Base-by-base conservation (phyloP, 352 stramenopile species). In the Phytophthora ohioensis region DNA sequence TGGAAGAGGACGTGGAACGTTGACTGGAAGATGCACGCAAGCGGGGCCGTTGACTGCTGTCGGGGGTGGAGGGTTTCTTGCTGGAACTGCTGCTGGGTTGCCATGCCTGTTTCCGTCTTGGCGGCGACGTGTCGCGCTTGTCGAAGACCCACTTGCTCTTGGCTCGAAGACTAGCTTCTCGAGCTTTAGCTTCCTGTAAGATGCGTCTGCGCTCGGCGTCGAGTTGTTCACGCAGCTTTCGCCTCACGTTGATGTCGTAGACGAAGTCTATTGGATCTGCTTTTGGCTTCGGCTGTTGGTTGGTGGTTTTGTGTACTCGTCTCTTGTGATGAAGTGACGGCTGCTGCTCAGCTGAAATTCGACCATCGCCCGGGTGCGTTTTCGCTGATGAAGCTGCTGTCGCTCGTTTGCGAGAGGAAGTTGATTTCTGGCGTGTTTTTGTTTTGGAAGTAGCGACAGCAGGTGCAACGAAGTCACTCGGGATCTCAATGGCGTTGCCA, bases 171-270 rank as follows among this genome's bases (percentile, higher is more conserved):
- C 69, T 43, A 3, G 62, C 36, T 71, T 94, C 85, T 47, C 76
- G 73, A 10, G 56, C 69, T 3, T 45, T 62, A 1, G 76, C 70
- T 17, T 76, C 67, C 13, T 74, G 64, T 0, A 80, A 66, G 3
- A 84, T 36, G 5, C 79, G 64, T 1, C 39, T 21, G 5, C 87
- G 85, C 30, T 91, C 81, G 21, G 46, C 60, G 49, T 94, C 87
- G 45, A 93, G 70, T 52, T 81, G 67, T n/a, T 88, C 73, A 5
- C 87, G 80, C 32, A 94, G 67, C 51, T 67, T 65, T 34, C 84
- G 79, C 31, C 87, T 76, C 12, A 84, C 65, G 42, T 71, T 57
- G 31, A 92, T 55, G 65, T 94, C 85, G 68, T 94, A 94, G 4
- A 92, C 82, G 70, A 90, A 94, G 57, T 94, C 87, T 3, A 92